Evolutionary conservation across 495 filamentous ascomycete species (phyloP).

Genomic region (Hypoxylon cercidicola): DNA sequence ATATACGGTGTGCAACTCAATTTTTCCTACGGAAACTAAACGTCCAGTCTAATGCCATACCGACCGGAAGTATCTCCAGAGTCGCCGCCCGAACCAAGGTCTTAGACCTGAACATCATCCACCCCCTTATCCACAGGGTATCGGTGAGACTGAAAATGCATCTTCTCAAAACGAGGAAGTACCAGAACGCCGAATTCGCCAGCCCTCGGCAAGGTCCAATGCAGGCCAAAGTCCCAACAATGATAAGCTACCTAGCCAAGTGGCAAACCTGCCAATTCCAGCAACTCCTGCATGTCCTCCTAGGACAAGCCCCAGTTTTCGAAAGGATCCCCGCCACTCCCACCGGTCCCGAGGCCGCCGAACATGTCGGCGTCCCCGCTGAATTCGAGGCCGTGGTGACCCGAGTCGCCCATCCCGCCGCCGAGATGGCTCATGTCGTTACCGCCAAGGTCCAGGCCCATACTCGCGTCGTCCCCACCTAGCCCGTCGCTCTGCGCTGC

Average conservation of each 20-base stretch:
- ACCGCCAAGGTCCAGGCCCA: constrained; percentile 39
- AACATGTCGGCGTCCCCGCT: constrained; percentile 43
- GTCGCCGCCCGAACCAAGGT: no score
- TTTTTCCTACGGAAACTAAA: no score
- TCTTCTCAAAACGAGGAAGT: no score
- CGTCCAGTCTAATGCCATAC: no score
- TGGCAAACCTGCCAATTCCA: background rate
- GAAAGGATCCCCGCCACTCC: constrained; percentile 31
- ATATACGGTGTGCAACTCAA: no score
- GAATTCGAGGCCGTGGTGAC: constrained; percentile 40
- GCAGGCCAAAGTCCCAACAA: background rate
- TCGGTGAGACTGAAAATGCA: no score
- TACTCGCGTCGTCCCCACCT: constrained; percentile 34
- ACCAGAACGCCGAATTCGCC: no score
- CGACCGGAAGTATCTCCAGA: no score
- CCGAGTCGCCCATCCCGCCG: constrained; percentile 23
- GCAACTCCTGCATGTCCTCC: background rate
- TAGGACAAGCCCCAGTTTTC: constrained; percentile 46
- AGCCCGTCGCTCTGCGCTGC: constrained; percentile 45
- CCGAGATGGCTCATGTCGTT: constrained; percentile 41
- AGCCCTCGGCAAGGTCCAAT: no score
- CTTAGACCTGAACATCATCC: no score
- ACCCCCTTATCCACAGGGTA: no score
- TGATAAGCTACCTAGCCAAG: no score
- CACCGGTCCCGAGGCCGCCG: constrained; percentile 27